Percentiles rank a stretch among this genome's conserved stretches.
Conservation (phyloP, 2,329 filamentous ascomycete species). For the Alternaria sp. region DNA sequence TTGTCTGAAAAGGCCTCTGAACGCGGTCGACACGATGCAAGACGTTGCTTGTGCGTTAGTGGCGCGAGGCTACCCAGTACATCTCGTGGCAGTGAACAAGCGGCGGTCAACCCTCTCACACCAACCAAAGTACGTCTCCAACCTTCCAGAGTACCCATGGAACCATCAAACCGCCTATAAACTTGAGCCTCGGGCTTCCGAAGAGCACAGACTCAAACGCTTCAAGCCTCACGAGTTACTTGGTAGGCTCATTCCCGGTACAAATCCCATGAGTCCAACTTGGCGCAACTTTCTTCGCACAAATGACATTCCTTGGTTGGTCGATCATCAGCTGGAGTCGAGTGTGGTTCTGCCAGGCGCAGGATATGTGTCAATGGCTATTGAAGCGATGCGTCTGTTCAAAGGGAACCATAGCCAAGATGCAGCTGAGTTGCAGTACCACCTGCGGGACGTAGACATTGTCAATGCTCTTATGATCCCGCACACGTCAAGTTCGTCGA, state of each 20-base stretch:
- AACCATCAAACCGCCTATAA: neutral
- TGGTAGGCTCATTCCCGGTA: constrained; percentile 9
- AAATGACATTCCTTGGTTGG: constrained; percentile 57
- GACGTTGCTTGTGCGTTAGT: constrained; percentile 27
- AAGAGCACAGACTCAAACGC: constrained; percentile 5
- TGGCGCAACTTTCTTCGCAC: constrained; percentile 56
- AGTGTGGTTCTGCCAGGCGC: constrained; percentile 56
- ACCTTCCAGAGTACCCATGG: constrained; percentile 1
- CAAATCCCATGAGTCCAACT: constrained; percentile 36
- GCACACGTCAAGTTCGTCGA: constrained; percentile 7
- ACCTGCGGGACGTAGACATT: constrained; percentile 30
- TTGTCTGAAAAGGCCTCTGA: constrained; percentile 22
- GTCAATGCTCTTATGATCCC: constrained; percentile 30
- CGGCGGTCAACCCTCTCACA: neutral
- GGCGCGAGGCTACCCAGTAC: constrained; percentile 9
- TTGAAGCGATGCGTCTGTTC: constrained; percentile 43
- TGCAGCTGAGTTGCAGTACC: constrained; percentile 11
- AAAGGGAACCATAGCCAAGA: neutral
- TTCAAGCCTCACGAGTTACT: constrained; percentile 31
- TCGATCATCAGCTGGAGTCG: constrained; percentile 51
- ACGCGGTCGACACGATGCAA: constrained; percentile 20
- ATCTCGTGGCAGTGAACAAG: constrained; percentile 22
- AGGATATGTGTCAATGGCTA: constrained; percentile 56
- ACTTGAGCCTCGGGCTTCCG: constrained; percentile 3
- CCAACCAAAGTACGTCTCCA: neutral